Evolutionary conservation across 108 stramenopile species (phyloP), one percentile per base, ranked within the genome.

Genomic region (Skeletonema tropicum): DNA sequence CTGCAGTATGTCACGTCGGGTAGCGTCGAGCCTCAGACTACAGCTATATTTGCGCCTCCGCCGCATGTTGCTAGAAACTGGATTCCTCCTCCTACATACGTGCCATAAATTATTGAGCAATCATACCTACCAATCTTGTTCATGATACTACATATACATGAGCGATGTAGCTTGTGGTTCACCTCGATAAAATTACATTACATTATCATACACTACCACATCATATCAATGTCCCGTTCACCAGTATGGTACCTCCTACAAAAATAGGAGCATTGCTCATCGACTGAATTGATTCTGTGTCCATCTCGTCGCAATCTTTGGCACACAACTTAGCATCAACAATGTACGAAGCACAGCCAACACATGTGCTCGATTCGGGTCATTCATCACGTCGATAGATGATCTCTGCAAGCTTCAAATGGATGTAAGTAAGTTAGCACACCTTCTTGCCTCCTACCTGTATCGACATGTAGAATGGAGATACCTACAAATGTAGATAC

Each of bases 1-100:
- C 39, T n/a, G 19, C 21, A 71, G 70, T 73, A 73, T 14, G 72
- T 73, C 15, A 73, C 72, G 21, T 73, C 72, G 12, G 72, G 72
- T 11, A 38, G 30, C 11, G 63, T 73, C 2, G 72, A 73, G 72
- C 64, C 72, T 36, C 72, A 73, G 52, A 64, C 64, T 48, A 73
- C 72, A 29, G 72, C 72, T 30, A 73, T 73, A 21, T 73, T 73
- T 49, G 60, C 62, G 15, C 72, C 72, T 69, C 52, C 49, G 10
- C n/a, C 30, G 1, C 57, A 36, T 45, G 15, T 41, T 46, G n/a
- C 33, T 38, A 11, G 8, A 42, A 35, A 32, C 17, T 73, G 71
- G 71, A 64, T 73, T 31, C 61, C 60, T 5, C 71, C 71, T 49
- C 71, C 71, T 9, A 31, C 71, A 8, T 73, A 64, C 60, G 17